Evolutionary conservation across 2,329 filamentous ascomycete species (phyloP).

Genomic region (Ophiostoma pallidulum): DNA sequence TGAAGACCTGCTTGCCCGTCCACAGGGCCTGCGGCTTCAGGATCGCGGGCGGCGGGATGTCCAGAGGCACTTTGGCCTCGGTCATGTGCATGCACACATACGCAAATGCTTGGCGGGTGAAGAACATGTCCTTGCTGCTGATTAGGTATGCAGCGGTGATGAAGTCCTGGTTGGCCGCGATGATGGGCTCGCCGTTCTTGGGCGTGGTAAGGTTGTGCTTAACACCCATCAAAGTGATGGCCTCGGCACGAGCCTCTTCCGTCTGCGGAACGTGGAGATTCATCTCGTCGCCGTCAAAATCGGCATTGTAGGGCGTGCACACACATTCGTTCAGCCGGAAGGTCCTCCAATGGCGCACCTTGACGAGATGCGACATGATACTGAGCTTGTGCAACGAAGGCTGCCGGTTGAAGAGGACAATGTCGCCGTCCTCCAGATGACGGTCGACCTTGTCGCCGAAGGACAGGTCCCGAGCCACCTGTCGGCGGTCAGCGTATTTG

Average conservation of each 20-base stretch:
- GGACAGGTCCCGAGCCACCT: conserved; percentile 63
- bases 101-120: conserved; percentile 76
- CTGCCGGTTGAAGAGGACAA: conserved; percentile 96
- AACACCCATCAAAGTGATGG: conserved; percentile 93
- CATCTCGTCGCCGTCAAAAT: conserved; percentile 99
- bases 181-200: conserved; percentile 96
- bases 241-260: conserved; percentile 90
- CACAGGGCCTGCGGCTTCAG: conserved; percentile 78
- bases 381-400: conserved; percentile 96
- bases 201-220: conserved; percentile 94
- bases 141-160: conserved; percentile 90
- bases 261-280: conserved; percentile 97
- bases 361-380: conserved; percentile 93
- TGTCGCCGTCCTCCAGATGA: conserved; percentile 88
- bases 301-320: conserved; percentile 94
- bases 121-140: conserved; percentile 88
- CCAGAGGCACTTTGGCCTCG: conserved; percentile 63
- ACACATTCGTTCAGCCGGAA: conserved; percentile 98
- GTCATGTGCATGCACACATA: conserved; percentile 87
- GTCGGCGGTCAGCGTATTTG: conserved; percentile 62
- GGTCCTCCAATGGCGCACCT: conserved; percentile 88
- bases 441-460: conserved; percentile 87
- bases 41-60: conserved; percentile 79
- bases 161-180: conserved; percentile 98
- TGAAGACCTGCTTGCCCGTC: conserved; percentile 95